Evolutionary conservation across 2,329 filamentous ascomycete genomes (phyloP).

Genomic region (Cercospora sp.): DNA sequence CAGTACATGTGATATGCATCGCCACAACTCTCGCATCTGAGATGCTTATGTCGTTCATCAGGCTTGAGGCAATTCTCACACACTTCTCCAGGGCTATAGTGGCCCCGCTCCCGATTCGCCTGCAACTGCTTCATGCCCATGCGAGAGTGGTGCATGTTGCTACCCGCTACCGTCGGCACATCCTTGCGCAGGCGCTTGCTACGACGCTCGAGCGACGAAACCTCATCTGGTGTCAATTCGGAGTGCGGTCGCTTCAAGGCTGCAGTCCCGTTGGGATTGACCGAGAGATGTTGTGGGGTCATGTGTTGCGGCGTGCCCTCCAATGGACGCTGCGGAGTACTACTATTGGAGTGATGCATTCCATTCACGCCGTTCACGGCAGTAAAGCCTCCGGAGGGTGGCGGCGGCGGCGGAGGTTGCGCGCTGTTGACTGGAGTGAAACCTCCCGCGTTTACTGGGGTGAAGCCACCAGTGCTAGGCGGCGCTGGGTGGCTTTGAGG

Average conservation of each 20-base stretch:
- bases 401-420: constrained; percentile 32
- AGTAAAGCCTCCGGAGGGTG: constrained; percentile 50
- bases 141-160: constrained; percentile 92
- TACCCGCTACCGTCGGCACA: constrained; percentile 84
- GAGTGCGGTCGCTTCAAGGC: constrained; percentile 71
- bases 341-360: constrained; percentile 37
- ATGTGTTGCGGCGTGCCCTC: constrained; percentile 55
- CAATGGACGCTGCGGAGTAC: constrained; percentile 29
- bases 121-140: constrained; percentile 70
- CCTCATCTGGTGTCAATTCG: constrained; percentile 43
- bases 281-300: constrained; percentile 27
- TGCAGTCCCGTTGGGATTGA: constrained; percentile 32
- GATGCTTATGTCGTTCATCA: constrained; percentile 68
- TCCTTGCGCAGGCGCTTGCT: constrained; percentile 92
- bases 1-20: constrained; percentile 84
- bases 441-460: constrained; percentile 65
- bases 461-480: constrained; percentile 69
- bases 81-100: constrained; percentile 61
- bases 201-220: constrained; percentile 59
- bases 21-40: constrained; percentile 90
- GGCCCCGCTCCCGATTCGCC: constrained; percentile 57
- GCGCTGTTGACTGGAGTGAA: constrained; percentile 67
- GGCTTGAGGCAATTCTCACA: constrained; percentile 85
- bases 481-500: constrained; percentile 43
- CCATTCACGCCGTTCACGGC: constrained; percentile 58